phyloP scores from a whole-genome alignment of 768 basidiomycete genomes.

The Psilocybe cyanescens region DNA sequence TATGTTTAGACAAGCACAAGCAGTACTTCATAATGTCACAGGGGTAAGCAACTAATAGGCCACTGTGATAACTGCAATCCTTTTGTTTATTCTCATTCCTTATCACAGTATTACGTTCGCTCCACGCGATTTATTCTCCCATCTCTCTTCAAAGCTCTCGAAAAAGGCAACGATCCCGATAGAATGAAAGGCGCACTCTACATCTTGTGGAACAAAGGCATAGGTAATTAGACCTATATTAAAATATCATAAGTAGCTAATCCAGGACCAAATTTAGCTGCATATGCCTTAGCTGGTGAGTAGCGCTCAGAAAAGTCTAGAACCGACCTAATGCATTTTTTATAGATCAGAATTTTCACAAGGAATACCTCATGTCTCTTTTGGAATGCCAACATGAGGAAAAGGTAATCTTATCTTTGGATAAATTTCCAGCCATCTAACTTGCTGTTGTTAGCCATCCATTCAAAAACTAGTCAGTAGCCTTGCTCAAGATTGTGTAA shows the following conservation, averaged over 20 bases:
- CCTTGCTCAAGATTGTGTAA: conserved; percentile 65
- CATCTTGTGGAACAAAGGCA: conserved; percentile 73
- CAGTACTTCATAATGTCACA: conserved; percentile 63
- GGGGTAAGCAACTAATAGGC: conserved; percentile 49
- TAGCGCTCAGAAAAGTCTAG: conserved; percentile 4
- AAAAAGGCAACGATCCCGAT: conserved; percentile 84
- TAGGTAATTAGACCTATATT: conserved; percentile 43
- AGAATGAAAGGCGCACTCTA: conserved; percentile 95
- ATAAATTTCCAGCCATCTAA: background rate
- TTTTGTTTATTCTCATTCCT: conserved; percentile 6
- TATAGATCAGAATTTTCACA: conserved; percentile 60
- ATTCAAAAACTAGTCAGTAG: conserved; percentile 71
- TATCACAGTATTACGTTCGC: conserved; percentile 64
- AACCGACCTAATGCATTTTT: conserved; percentile 2
- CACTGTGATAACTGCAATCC: background rate
- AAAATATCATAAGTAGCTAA: background rate
- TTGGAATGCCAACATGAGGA: conserved; percentile 85
- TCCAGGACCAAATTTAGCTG: conserved; percentile 39
- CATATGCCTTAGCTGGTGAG: conserved; percentile 72
- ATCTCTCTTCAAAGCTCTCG: conserved; percentile 60
- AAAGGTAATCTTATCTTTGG: conserved; percentile 51
- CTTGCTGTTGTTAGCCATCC: conserved; percentile 54
- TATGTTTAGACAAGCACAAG: conserved; percentile 67
- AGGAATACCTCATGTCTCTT: conserved; percentile 61
- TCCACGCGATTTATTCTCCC: conserved; percentile 72